Evolutionary conservation across 2,329 filamentous ascomycete genomes (phyloP).

Genomic region (Alternaria sp.): DNA sequence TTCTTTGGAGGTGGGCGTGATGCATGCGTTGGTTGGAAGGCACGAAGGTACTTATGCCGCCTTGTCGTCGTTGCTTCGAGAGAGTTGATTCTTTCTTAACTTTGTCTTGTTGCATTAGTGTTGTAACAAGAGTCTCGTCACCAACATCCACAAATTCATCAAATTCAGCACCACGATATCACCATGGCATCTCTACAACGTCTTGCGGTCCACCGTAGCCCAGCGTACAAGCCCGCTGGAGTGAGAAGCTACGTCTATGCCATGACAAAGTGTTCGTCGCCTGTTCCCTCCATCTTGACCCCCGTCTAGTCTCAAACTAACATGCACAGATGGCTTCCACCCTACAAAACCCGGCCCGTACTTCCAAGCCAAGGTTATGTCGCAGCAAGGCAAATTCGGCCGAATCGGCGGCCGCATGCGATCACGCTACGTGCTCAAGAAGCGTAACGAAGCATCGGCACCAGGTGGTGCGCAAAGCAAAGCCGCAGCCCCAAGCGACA

Average conservation of each 20-base stretch:
- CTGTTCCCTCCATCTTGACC: background rate
- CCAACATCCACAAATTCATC: background rate
- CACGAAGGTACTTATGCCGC: background rate
- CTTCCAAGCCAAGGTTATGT: slow-evolving; percentile 29
- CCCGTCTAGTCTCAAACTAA: background rate
- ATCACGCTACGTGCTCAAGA: slow-evolving; percentile 26
- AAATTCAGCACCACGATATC: background rate
- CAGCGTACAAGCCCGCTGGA: slow-evolving; percentile 25
- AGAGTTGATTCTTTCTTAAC: background rate
- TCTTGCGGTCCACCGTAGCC: slow-evolving; percentile 22
- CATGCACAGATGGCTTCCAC: slow-evolving; percentile 25
- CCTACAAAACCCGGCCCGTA: slow-evolving; percentile 34
- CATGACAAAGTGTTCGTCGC: slow-evolving; percentile 24
- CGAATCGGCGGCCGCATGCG: slow-evolving; percentile 29
- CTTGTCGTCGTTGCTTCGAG: background rate
- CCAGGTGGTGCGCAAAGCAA: slow-evolving; percentile 1
- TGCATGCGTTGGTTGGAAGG: slow-evolving; percentile 1
- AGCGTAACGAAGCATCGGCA: slow-evolving; percentile 12
- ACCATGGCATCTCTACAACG: slow-evolving; percentile 25
- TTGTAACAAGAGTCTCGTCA: background rate
- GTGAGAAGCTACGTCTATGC: slow-evolving; percentile 25
- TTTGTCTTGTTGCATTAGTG: background rate
- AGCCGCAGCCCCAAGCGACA: background rate
- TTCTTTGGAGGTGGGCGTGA: background rate
- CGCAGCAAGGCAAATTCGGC: slow-evolving; percentile 30